These are phyloP conservation scores for Triticum monococcum DNA, from an alignment of 176 grass and related monocot species.

Conservation along the genomic window DNA sequence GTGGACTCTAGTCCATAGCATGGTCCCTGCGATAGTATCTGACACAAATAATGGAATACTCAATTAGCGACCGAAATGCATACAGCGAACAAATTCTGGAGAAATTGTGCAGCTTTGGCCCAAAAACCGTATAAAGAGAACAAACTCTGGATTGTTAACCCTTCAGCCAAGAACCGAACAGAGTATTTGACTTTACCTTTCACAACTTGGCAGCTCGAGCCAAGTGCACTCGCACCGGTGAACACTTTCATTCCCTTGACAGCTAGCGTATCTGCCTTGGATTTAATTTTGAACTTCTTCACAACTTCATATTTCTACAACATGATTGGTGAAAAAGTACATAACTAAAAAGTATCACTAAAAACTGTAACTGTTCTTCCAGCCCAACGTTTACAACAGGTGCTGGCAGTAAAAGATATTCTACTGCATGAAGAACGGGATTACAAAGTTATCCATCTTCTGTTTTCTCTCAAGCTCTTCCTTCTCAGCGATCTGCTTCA, in stretches of 20 bases:
- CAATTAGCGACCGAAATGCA: background rate
- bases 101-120: too few relatives aligned
- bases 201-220: background rate
- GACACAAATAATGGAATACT: background rate
- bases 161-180: background rate
- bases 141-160: background rate
- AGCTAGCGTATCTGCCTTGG: background rate
- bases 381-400: too few relatives aligned
- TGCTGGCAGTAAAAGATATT: background rate
- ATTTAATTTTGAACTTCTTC: background rate
- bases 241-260: background rate
- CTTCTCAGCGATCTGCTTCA: conserved; percentile 73
- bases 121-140: too few relatives aligned
- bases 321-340: background rate
- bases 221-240: background rate
- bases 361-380: background rate
- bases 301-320: background rate
- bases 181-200: background rate
- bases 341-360: background rate
- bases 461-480: conserved; percentile 51
- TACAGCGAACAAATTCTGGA: background rate
- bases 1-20: background rate
- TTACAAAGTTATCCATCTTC: conserved; percentile 53
- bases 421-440: conserved; percentile 65
- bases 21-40: background rate